phyloP scores from a whole-genome alignment of 352 stramenopile species.

The Globisporangium perplexum region DNA sequence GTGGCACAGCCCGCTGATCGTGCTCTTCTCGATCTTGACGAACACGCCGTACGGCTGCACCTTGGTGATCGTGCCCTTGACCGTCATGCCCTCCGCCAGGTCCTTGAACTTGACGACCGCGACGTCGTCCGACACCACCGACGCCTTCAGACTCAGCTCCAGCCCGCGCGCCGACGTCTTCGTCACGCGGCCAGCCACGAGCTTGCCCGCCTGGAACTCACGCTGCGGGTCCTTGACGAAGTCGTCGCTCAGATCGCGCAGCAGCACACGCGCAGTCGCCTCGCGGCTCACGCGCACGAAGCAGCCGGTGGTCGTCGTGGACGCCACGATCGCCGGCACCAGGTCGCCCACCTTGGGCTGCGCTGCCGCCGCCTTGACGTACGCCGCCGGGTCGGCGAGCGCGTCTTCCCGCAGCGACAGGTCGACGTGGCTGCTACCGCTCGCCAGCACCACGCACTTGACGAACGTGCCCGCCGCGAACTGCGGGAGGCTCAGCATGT shows the following conservation, averaged over 20 bases:
- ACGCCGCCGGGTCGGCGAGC: conserved; percentile 41
- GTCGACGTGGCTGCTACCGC: conserved; percentile 48
- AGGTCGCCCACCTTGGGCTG: conserved; percentile 73
- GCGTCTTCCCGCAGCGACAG: conserved; percentile 70
- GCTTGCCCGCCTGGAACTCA: conserved; percentile 89
- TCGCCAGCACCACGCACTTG: conserved; percentile 64
- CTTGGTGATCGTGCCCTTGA: conserved; percentile 94
- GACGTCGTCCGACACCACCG: conserved; percentile 87
- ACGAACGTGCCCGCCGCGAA: conserved; percentile 68
- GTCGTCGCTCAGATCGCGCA: conserved; percentile 94
- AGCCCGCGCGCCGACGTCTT: conserved; percentile 75
- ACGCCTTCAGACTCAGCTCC: conserved; percentile 94
- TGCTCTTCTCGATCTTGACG: conserved; percentile 94
- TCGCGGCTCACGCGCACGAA: conserved; percentile 91
- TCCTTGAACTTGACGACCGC: conserved; percentile 86
- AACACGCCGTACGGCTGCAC: conserved; percentile 96
- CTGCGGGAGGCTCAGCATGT: conserved; percentile 59
- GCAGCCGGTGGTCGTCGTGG: conserved; percentile 90
- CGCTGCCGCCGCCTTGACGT: conserved; percentile 34
- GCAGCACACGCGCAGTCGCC: conserved; percentile 86
- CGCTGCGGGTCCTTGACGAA: conserved; percentile 90
- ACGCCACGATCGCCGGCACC: conserved; percentile 88
- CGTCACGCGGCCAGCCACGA: conserved; percentile 94
- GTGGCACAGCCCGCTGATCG: conserved; percentile 93
- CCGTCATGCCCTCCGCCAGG: conserved; percentile 85